Evolutionary conservation across 306 rosid species (phyloP), one percentile per base, ranked within the genome.

Genomic region (Chamaecrista fasciculata): DNA sequence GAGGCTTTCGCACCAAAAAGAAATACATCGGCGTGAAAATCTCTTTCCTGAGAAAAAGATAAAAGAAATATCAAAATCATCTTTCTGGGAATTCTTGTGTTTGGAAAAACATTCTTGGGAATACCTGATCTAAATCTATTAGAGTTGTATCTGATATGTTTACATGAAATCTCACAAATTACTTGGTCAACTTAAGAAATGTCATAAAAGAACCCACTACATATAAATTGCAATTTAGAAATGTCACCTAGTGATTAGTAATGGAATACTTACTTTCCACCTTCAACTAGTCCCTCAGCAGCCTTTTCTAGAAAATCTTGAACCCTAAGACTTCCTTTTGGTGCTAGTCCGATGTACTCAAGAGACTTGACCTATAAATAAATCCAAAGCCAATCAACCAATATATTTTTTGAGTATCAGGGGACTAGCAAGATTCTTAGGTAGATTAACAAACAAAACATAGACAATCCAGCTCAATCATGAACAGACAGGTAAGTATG

Each of bases 11-110:
- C 1, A 85, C 99, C 89, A 94, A 67, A 83, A 94, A 94, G 92
- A 94, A 94, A 75, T 94, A 94, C 95, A 91, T 72, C 15, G 99
- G 97, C 4, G 99, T 94, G 81, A 94, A 94, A 61, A 94, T 91
- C 80, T 91, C 99, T 65, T 43, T 91, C 92, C 99, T 89, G 88
- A 50, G 71, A 80, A 50, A 50, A 34, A 67, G 51, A 78, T 1
- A 66, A 78, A 2, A 66, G 39, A 19, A 58, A 42, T 55, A 20
- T 71, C 62, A 67, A 39, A 62, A 56, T 63, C n/a, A n/a, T n/a
- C n/a, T n/a, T n/a, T 63, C 47, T 19, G 56, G 6, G 19, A 28
- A 25, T 15, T 25, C 52, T 15, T 5, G 28, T 0, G 8, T n/a
- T 53, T 23, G n/a, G n/a, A 20, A 37, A 46, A 26, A 46, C 0